phyloP scores from a whole-genome alignment of 1,284 basidiomycete genomes.

The Ceratobasidium sp. region DNA sequence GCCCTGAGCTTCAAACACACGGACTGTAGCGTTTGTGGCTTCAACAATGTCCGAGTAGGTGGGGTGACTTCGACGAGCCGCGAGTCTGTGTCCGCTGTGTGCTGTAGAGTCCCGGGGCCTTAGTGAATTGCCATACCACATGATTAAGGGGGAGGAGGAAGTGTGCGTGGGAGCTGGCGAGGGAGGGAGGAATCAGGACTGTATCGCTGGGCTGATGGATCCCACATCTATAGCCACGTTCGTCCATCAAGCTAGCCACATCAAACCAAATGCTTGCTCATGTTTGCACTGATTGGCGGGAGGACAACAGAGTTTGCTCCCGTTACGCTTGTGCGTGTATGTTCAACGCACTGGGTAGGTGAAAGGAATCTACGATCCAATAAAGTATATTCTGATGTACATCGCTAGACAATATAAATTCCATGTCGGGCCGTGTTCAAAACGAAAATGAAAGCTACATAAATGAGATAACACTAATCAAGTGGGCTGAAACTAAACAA shows the following conservation, averaged over 20 bases:
- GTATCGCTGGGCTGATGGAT: not conserved
- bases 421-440: not conserved
- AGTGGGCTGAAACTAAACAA: conserved; percentile 11
- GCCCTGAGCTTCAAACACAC: conserved; percentile 17
- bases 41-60: conserved; percentile 23
- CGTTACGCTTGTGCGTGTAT: not conserved
- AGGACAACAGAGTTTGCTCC: not conserved
- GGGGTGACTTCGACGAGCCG: conserved; percentile 5
- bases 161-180: not conserved
- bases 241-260: conserved; percentile 16
- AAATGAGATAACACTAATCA: conserved; percentile 26
- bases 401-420: conserved; percentile 20
- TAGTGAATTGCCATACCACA: conserved; percentile 28
- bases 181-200: not conserved
- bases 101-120: not conserved
- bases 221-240: conserved; percentile 23
- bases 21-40: conserved; percentile 21
- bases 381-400: conserved; percentile 29
- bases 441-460: conserved; percentile 43
- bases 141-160: not conserved
- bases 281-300: conserved; percentile 13
- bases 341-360: not conserved
- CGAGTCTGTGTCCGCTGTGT: conserved; percentile 21
- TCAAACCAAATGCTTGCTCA: not conserved
- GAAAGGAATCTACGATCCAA: not conserved